These are phyloP conservation scores for Botrytis fragariae DNA, from an alignment of 2,329 filamentous ascomycete species.

Conservation along the genomic window DNA sequence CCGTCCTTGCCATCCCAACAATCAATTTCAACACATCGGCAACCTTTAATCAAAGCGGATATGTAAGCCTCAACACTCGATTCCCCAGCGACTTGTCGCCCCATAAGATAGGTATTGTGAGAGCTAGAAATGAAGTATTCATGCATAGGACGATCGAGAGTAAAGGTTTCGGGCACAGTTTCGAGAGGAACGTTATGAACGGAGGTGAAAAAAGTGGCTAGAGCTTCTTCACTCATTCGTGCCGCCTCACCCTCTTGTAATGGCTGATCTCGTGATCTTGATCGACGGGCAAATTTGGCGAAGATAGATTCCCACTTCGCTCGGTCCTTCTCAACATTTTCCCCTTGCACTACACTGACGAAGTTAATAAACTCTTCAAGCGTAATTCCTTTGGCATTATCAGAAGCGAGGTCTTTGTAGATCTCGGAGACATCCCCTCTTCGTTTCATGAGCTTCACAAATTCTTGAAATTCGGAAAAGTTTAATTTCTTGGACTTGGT, in stretches of 20 bases:
- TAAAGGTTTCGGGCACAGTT: conserved; percentile 57
- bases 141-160: conserved; percentile 80
- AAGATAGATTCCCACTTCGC: conserved; percentile 72
- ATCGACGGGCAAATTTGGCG: conserved; percentile 62
- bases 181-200: conserved; percentile 67
- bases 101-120: conserved; percentile 95
- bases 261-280: conserved; percentile 48
- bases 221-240: conserved; percentile 73
- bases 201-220: conserved; percentile 75
- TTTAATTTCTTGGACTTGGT: conserved; percentile 64
- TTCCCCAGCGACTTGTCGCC: conserved; percentile 82
- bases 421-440: conserved; percentile 77
- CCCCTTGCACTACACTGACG: conserved; percentile 68
- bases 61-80: conserved; percentile 97
- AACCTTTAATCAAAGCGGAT: conserved; percentile 79
- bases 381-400: conserved; percentile 64
- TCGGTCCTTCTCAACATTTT: conserved; percentile 68
- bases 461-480: conserved; percentile 78
- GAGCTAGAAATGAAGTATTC: conserved; percentile 99
- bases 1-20: conserved; percentile 94
- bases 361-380: conserved; percentile 74
- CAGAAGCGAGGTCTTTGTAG: conserved; percentile 60
- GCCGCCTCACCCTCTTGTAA: conserved; percentile 45
- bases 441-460: conserved; percentile 79
- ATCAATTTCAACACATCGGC: conserved; percentile 94